Base-by-base conservation (phyloP, 2,329 filamentous ascomycete genomes). In the Ophiosphaerella herpotricha region DNA sequence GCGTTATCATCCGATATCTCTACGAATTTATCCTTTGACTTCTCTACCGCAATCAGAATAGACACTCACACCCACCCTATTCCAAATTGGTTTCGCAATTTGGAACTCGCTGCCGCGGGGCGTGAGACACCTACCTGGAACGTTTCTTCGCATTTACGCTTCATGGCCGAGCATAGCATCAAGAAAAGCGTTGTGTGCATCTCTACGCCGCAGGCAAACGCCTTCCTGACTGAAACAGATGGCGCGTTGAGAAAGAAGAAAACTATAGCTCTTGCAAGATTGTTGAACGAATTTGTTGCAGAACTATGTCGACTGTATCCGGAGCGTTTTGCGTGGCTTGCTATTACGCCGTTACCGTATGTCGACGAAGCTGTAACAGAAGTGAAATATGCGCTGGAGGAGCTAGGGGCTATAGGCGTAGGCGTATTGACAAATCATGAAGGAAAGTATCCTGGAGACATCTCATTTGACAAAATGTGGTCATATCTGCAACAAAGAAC, bases 11-110 rank as follows among this genome's bases (percentile, higher is more conserved):
- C 52, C 23, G 38, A 49, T 18, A 23, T 26, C 12, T 13, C 57
- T 8, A 48, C 57, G 1, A 29, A 7, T 11, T 26, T 43, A 2
- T 8, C 29, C 11, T 40, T 49, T 13, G 35, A 48, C 35, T 67
- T 65, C 44, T 41, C 24, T 9, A 48, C 47, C 9, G 64, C 65
- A 14, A 60, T 53, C 7, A 58, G 63, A 12, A 64, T 74, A 42
- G 72, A 74, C 49, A 68, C 69, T 1, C 72, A 74, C 50, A 68
- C 64, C 8, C 72, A 74, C 44, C 66, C 69, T 23, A 66, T 74
- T 5, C 69, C 71, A 2, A 43, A 57, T 4, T 72, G 67, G 63
- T 74, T 73, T 50, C 64, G 65, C 7, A 51, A 49, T 32, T 62
- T 74, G 16, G 63, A 72, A 32, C 63, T 66, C 4, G 53, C 59